Evolutionary conservation across 2,329 filamentous ascomycete genomes (phyloP), one percentile per base, ranked within the genome.

Genomic region (Hypoxylon sp.): DNA sequence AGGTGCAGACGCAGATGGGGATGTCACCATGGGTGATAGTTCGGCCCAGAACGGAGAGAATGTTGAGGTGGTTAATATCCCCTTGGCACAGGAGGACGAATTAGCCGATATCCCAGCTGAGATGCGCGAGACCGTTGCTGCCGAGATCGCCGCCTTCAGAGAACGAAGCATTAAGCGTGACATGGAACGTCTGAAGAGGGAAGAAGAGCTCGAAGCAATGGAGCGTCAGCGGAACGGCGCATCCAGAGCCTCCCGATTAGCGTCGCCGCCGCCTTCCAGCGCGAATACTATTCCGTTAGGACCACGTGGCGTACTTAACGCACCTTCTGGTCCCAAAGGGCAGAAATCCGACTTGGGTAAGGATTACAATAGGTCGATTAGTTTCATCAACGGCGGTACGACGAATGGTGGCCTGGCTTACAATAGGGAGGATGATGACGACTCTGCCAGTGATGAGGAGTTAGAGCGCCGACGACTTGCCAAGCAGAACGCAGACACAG

Each of bases 81-180:
- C 94, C 3, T 85, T 97, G 30, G 89, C 90, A 0, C 88, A 91
- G 55, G 96, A 99, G 68, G 96, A 99, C 75, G 96, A 99, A 75
- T 84, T 99, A 29, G 91, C 94, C 19, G 96, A 99, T 74, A 97
- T 99, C 50, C 96, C 96, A 0, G 91, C 93, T 0, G 96, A 98
- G 76, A 96, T 97, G 93, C 90, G 96, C 23, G 96, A 97, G 76
- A 94, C 93, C 0, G 96, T 99, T 14, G 93, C 96, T 0, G 91
- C 91, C 61, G 96, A 99, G 77, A 99, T 99, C 74, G 90, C 93
- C 0, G 92, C 94, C 0, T 99, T 99, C 82, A 87, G 96, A 70
- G 96, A 99, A 71, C 87, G 95, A 19, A 97, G 95, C 72, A 97
- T 90, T 64, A 89, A 91, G 66, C 87, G 95, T 39, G 96, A 99